Evolutionary conservation across 2,329 filamentous ascomycete genomes (phyloP), one percentile per base, ranked within the genome.

Genomic region (Fusarium ambrosium): DNA sequence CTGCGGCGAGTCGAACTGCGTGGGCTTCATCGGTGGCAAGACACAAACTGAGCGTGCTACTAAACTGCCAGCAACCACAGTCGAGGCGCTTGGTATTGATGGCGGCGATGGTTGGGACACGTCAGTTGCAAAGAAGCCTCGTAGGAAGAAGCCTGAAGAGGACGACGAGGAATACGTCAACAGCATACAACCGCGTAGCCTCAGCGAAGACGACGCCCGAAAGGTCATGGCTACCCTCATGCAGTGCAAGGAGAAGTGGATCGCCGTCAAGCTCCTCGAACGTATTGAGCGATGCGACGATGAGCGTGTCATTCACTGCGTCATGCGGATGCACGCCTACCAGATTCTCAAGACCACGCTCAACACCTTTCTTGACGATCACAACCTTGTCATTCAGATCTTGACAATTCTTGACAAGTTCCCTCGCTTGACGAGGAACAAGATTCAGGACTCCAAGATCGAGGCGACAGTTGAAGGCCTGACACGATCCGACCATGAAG

Each of bases 181-280:
- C 83, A 95, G 94, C 82, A 89, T 97, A 70, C 91, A 96, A 82
- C 92, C 94, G 62, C 94, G 92, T 79, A 91, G 90, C 58, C 89
- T 98, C 69, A 92, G 95, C 75, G 94, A 97, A 79, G 91, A 93
- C 69, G 94, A 93, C 72, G 95, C 97, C 71, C 94, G 93, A 79
- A 97, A 97, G 84, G 95, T 98, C 83, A 98, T 98, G 95, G 95
- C 96, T 27, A 93, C 95, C 63, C 90, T 99, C 69, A 95, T 98
- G 91, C 96, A 98, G 83, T 98, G 95, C 88, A 97, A 98, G 84
- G 97, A 99, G 87, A 98, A 98, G 84, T 99, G 97, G 97, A 98
- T 99, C 83, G 95, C 94, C 4, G 95, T 98, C 84, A 98, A 98
- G 85, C 87, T 99, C 66, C 90, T 99, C 69, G 90, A 92, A 76